Base-by-base conservation (phyloP, 192 early-diverging fungal genomes). In the Coemansia sp. region DNA sequence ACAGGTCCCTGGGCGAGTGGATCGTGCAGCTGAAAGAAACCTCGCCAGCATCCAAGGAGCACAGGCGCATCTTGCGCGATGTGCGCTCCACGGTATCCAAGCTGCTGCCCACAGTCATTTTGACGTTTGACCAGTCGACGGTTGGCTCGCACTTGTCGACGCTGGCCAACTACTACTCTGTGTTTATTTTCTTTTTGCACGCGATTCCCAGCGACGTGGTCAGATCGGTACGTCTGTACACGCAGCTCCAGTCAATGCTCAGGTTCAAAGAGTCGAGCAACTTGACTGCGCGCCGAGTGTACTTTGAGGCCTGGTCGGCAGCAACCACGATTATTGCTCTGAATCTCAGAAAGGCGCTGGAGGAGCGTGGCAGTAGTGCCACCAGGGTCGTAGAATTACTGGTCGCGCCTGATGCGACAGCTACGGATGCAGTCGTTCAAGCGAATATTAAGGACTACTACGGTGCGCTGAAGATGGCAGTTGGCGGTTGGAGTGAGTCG, bases 271-370 rank as follows among this genome's bases (percentile, higher is more conserved):
- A 83, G 16, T 75, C 76, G 11, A 62, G 65, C 21, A 78, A 64
- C 61, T 37, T 62, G 42, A 62, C 61, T 1, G 80, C 76, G 4
- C 71, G 80, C 18, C 68, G 76, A 14, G 76, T 83, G 53, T 83
- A 75, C 31, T 83, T 83, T 75, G 80, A 83, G 50, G 80, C 80
- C 9, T 83, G 80, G 80, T 71, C 76, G 18, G 80, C 80, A 0
- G 72, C 72, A 2, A 58, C 56, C 6, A 66, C 58, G 13, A 73
- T 82, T 43, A 43, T 80, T 10, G 65, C 41, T 1, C 39, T 50
- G 21, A 56, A 61, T 21, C 57, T 75, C 66, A 42, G 65, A 10
- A 31, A 28, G 12, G 20, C 28, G 16, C 50, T 82, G 10, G 59
- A 70, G 28, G n/a, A 9, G 8, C 38, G 65, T 37, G 66, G 63